Evolutionary conservation across 83 land plant genomes (phyloP), one percentile per base, ranked within the genome.

Genomic region (Diphasiastrum complanatum): DNA sequence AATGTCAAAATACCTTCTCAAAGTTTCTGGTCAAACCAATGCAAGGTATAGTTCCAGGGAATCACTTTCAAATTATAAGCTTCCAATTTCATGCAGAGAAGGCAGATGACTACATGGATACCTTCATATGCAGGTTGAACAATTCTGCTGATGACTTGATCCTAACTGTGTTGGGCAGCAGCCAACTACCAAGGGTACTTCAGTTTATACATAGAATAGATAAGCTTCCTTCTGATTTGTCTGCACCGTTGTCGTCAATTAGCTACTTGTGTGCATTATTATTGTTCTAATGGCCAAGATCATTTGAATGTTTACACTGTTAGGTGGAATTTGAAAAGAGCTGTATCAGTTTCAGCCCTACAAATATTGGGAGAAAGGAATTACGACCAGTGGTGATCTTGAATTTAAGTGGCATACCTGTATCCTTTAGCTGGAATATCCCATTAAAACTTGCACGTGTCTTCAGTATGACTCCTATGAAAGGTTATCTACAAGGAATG

Each of bases 321-420:
- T 72, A 74, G 77, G 64, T 74, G 34, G 18, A 63, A 47, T 22
- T 74, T 37, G 70, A 61, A 29, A 60, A 51, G 36, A 45, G 49
- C 28, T 47, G 43, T 27, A 48, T 75, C 25, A 64, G 60, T 58
- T 75, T 75, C 49, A 69, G 69, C 57, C 74, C 68, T 3, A 75
- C 74, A 14, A 67, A 65, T 63, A 33, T 75, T 55, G 78, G 78
- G n/a, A 64, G 60, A 33, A 43, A 46, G 47, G 61, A 65, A 16
- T 41, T 22, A 53, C 31, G 25, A 25, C 31, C 57, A n/a, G 23
- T 69, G 8, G 28, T 28, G 4, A 28, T 75, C 11, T 11, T 30
- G 19, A 75, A 75, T 36, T 23, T 49, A 23, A 33, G 76, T 36
- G 60, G 40, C 16, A 49, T 75, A 31, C 54, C 73, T 19, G 67